phyloP scores from a whole-genome alignment of 257 asterid genomes.

The Henckelia pumila region DNA sequence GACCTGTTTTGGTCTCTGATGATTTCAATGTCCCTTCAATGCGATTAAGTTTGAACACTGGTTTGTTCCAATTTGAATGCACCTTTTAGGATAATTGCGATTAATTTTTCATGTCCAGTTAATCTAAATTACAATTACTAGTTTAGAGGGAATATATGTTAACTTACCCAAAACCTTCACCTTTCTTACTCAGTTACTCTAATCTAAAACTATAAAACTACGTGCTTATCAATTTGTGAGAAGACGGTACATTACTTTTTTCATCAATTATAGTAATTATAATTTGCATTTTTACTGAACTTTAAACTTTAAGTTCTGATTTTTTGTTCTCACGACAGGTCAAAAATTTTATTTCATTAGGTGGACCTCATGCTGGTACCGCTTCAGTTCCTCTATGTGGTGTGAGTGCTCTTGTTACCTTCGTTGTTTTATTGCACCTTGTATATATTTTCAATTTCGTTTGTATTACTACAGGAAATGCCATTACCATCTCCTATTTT shows the following conservation, averaged over 20 bases:
- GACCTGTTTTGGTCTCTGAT: not conserved
- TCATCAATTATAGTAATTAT: not conserved
- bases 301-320: slow-evolving; percentile 5
- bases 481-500: slow-evolving; percentile 1
- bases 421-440: slow-evolving; percentile 18
- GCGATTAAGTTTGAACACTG: not conserved
- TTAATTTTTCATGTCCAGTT: not conserved
- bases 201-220: no score
- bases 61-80: not conserved
- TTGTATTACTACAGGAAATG: slow-evolving; percentile 1
- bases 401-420: slow-evolving; percentile 56
- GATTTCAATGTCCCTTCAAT: no score
- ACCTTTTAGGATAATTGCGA: not conserved
- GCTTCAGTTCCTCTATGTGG: slow-evolving; percentile 99
- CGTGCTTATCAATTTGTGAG: not conserved
- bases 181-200: not conserved
- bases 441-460: not conserved
- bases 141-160: no score
- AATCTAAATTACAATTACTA: no score
- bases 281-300: slow-evolving; percentile 14
- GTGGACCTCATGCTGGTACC: slow-evolving; percentile 98
- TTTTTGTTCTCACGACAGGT: slow-evolving; percentile 44
- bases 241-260: not conserved
- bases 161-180: no score
- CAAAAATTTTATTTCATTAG: slow-evolving; percentile 74